A percentile compares a stretch with the other conserved stretches of the same genome.
phyloP scores from a whole-genome alignment of 2,329 filamentous ascomycete genomes.

The Fusarium sp. region DNA sequence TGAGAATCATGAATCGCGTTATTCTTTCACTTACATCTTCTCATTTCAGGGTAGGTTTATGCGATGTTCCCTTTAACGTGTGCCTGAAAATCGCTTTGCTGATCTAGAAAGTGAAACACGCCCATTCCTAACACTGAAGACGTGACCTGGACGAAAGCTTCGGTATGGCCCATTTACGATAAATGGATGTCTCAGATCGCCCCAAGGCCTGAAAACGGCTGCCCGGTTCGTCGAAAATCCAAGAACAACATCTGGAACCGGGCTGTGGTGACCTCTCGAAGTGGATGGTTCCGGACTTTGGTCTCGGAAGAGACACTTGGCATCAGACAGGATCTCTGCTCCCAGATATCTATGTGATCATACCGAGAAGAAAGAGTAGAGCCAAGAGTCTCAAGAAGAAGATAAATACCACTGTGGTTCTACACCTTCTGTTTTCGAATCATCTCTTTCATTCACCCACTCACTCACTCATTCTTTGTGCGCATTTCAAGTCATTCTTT shows the following conservation, averaged over 20 bases:
- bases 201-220: slow-evolving; percentile 3
- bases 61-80: neutral
- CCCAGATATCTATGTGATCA: neutral
- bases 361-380: neutral
- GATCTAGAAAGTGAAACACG: slow-evolving; percentile 12
- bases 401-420: slow-evolving; percentile 17
- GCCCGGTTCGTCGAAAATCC: neutral
- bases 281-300: slow-evolving; percentile 17
- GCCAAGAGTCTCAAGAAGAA: neutral
- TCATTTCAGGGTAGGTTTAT: neutral
- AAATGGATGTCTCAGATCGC: slow-evolving; percentile 12
- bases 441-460: neutral
- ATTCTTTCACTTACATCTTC: too few relatives aligned
- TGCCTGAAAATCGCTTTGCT: neutral
- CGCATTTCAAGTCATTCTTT: slow-evolving; percentile 29
- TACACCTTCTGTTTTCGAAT: neutral
- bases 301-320: neutral
- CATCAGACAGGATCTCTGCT: slow-evolving; percentile 1
- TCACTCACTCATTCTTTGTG: slow-evolving; percentile 25
- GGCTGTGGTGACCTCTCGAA: neutral
- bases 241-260: neutral
- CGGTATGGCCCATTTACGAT: neutral
- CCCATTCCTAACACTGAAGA: neutral
- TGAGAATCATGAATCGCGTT: neutral
- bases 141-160: neutral